Evolutionary conservation across 768 basidiomycete species (phyloP), one percentile per base, ranked within the genome.

Genomic region (Mycena amicta): DNA sequence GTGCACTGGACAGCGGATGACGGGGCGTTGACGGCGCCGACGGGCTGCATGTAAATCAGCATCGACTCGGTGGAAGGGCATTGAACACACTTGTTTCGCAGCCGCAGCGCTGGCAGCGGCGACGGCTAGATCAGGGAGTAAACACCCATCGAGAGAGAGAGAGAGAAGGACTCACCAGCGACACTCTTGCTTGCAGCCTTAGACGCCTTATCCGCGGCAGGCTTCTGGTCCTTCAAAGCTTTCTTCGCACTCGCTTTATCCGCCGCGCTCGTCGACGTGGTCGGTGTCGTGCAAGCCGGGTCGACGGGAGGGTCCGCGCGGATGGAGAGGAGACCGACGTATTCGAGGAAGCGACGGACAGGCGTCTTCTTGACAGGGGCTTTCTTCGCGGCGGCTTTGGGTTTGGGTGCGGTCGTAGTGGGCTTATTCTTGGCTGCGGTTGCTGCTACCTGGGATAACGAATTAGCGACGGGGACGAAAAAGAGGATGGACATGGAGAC

Each of bases 261-360:
- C 13, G 12, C 43, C 8, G 13, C 22, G 43, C 15, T 27, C 20
- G 49, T 46, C n/a, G 57, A 25, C 12, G 52, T 29, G 11, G 61
- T 23, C 3, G 16, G 26, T 20, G 41, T 41, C 18, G n/a, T 47
- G 49, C 46, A 20, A 2, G 49, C 20, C 28, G 57, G 49, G 57
- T 55, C 52, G 4, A 41, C 16, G 18, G 31, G 31, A 31, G 49
- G 2, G 43, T 41, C 23, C n/a, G 55, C 3, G n/a, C 15, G 29
- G 12, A 23, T 45, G 15, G 55, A 40, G 50, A 49, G 59, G 4
- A 61, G 4, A 33, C 60, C 55, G 47, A 61, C 15, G 30, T 53
- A 57, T 26, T 61, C 55, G 46, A 61, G 52, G 52, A 61, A 57
- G 29, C 52, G 60, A 46, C 43, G 43, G 13, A 45, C 43, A n/a